A percentile compares a stretch with the other conserved stretches of the same genome.
Conservation (phyloP, 305 asterid genomes). For the Solanum chacoense region DNA sequence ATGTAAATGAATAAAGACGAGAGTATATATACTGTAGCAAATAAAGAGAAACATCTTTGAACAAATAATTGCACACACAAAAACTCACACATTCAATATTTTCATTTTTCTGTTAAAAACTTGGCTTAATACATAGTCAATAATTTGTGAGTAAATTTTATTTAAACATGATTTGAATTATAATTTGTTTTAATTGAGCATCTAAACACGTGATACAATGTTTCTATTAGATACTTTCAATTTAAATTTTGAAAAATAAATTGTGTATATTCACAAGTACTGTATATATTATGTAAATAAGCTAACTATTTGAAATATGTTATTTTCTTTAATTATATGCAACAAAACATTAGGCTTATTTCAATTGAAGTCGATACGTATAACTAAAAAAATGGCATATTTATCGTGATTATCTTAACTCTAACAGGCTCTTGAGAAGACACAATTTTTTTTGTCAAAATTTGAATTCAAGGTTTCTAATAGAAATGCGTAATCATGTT, state of each 20-base stretch:
- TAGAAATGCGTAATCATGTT: not conserved
- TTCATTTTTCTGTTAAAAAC: not conserved
- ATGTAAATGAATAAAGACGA: not conserved
- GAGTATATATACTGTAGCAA: not conserved
- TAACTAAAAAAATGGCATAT: not conserved
- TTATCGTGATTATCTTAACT: not conserved
- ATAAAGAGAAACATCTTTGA: not conserved
- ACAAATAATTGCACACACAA: not conserved
- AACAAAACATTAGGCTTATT: not conserved
- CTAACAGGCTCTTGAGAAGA: not conserved
- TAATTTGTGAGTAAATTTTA: not conserved
- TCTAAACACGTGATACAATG: not conserved
- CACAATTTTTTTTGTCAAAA: not conserved
- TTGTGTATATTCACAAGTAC: not conserved
- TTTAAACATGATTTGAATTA: not conserved
- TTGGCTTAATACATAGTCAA: not conserved
- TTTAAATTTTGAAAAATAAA: not conserved
- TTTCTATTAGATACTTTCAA: not conserved
- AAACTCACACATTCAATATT: not conserved
- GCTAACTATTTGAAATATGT: not conserved
- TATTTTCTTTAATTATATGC: not conserved
- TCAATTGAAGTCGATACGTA: not conserved
- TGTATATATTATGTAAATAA: not conserved
- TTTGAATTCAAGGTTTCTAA: not conserved
- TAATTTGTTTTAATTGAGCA: not conserved